Evolutionary conservation across 208 protist species (phyloP).

Genomic region (Naegleria fowleri): DNA sequence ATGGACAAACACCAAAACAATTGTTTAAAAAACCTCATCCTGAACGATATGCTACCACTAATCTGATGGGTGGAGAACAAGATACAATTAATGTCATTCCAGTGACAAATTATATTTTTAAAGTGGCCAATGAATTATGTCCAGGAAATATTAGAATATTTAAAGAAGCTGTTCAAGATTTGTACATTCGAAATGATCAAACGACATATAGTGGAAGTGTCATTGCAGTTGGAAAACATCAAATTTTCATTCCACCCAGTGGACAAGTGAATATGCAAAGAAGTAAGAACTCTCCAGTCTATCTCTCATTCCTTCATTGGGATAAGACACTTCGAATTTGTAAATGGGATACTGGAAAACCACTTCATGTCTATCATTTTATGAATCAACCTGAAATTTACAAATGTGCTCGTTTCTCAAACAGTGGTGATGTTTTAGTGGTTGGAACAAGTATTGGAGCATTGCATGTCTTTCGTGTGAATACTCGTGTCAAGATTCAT

Average conservation of each 20-base stretch:
- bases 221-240: neutral
- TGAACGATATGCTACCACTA: neutral
- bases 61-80: neutral
- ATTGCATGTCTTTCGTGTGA: neutral
- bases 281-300: neutral
- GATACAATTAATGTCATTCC: neutral
- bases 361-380: neutral
- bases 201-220: neutral
- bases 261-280: neutral
- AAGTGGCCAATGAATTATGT: neutral
- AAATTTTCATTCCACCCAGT: neutral
- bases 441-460: neutral
- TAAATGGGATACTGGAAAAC: slow-evolving; percentile 8
- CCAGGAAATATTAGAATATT: neutral
- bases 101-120: neutral
- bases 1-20: slow-evolving; percentile 94
- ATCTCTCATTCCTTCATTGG: neutral
- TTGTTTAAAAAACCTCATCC: slow-evolving; percentile 82
- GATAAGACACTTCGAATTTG: neutral
- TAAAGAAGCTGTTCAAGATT: neutral
- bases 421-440: neutral
- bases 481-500: neutral
- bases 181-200: neutral
- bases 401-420: neutral
- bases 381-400: slow-evolving; percentile 10